A percentile compares a stretch with the other conserved stretches of the same genome.
These are phyloP conservation scores for Metschnikowia reukaufii DNA, from an alignment of 805 yeast genomes.

Conservation along the genomic window DNA sequence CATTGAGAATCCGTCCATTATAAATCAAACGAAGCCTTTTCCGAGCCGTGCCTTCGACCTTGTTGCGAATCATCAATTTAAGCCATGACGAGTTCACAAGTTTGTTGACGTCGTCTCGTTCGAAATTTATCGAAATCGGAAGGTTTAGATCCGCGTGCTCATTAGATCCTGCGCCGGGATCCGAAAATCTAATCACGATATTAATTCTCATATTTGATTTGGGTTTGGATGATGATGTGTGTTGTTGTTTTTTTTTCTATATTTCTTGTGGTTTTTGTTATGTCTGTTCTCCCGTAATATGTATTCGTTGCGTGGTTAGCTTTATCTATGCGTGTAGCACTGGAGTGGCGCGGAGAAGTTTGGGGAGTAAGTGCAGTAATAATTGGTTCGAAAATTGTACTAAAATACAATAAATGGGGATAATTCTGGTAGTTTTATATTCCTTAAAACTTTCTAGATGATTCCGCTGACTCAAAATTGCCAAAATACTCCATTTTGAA, in stretches of 20 bases:
- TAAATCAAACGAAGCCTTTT: slow-evolving; percentile 64
- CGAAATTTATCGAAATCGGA: slow-evolving; percentile 29
- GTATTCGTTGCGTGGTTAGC: background rate
- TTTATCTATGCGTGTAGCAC: background rate
- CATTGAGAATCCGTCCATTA: slow-evolving; percentile 65
- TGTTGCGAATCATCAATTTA: slow-evolving; percentile 30
- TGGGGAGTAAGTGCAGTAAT: background rate
- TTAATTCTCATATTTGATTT: slow-evolving; percentile 25
- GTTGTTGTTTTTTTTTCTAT: background rate
- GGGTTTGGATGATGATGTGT: too few relatives aligned
- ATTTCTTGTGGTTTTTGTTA: background rate
- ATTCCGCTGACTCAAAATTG: background rate
- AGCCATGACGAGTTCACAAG: slow-evolving; percentile 33
- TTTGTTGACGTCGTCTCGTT: slow-evolving; percentile 31
- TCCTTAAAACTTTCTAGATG: too few relatives aligned
- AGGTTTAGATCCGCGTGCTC: slow-evolving; percentile 29
- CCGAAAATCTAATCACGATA: slow-evolving; percentile 34
- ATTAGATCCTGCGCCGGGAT: slow-evolving; percentile 20
- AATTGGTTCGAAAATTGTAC: background rate
- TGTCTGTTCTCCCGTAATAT: background rate
- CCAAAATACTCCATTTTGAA: background rate
- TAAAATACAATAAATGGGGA: too few relatives aligned
- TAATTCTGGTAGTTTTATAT: too few relatives aligned
- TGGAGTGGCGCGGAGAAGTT: background rate
- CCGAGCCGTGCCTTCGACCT: slow-evolving; percentile 15